A percentile compares a stretch with the other conserved stretches of the same genome.
phyloP scores from a whole-genome alignment of 2,329 filamentous ascomycete genomes.

The Sclerotinia subarctica region DNA sequence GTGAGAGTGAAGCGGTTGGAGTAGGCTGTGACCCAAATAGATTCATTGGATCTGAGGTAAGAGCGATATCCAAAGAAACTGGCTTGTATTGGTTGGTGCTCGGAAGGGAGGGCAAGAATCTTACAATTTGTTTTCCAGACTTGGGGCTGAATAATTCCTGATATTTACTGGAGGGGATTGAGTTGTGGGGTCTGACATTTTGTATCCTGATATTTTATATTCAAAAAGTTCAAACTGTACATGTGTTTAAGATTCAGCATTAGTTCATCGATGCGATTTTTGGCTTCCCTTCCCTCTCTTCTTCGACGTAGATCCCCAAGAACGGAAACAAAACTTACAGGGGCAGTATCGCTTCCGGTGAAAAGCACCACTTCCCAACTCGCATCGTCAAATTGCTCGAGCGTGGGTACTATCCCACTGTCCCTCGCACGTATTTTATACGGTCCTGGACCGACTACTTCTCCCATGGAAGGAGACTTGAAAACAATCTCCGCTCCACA shows the following conservation, averaged over 20 bases:
- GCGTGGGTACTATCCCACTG: conserved; percentile 11
- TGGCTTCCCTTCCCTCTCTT: background rate
- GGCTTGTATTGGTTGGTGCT: background rate
- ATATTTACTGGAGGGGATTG: conserved; percentile 5
- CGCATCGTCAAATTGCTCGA: background rate
- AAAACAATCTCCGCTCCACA: conserved; percentile 11
- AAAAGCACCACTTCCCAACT: conserved; percentile 17
- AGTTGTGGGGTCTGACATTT: conserved; percentile 13
- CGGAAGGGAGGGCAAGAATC: background rate
- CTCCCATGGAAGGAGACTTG: conserved; percentile 11
- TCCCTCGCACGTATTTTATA: conserved; percentile 13
- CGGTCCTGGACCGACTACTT: background rate
- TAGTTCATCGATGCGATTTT: background rate
- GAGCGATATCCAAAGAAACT: conserved; percentile 18
- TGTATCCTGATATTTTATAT: background rate
- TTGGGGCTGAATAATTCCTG: background rate
- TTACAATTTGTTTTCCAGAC: conserved; percentile 15
- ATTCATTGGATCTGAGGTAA: conserved; percentile 8
- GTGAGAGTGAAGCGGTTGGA: conserved; percentile 14
- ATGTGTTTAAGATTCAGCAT: background rate
- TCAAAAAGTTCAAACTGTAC: background rate
- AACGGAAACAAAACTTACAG: conserved; percentile 6
- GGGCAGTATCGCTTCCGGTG: conserved; percentile 11
- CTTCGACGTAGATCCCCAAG: background rate
- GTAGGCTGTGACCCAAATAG: conserved; percentile 17